Evolutionary conservation across 208 protist species (phyloP), one percentile per base, ranked within the genome.

Genomic region (Phytomonas francai): DNA sequence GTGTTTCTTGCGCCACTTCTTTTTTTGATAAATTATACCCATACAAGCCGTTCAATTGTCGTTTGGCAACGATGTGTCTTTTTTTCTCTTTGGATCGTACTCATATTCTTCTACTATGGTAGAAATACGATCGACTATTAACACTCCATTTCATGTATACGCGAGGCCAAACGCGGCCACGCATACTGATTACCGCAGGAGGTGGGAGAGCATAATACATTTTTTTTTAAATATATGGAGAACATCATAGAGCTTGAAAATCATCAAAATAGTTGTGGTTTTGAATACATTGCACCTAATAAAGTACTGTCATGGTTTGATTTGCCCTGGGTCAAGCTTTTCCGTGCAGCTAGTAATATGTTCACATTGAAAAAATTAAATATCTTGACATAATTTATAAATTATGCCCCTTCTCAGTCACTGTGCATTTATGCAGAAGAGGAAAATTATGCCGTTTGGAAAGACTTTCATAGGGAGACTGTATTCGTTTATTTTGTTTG

Each of bases 31-130:
- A 96, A 96, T 63, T 94, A 73, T 22, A 96, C 76, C 89, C 91
- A 96, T 16, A 87, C 88, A 42, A 96, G 68, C 65, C 94, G 91
- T 4, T 78, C 80, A 57, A 94, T 81, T 22, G 88, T 88, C 59
- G 90, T 83, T 62, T 93, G 76, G 66, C 87, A 93, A 62, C 94
- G 91, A 63, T 96, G 91, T 0, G 81, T 88, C 62, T 89, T 93
- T 16, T 93, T 87, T 32, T 85, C 78, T n/a, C 58, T 96, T 96
- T 34, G 94, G 65, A 63, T 96, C 91, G 64, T 96, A 96, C 54
- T 96, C 91, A 61, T 93, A 96, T 69, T 96, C 91, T 54, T 96
- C 91, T 67, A 96, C 93, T 76, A 90, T 87, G 51, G 79, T 91
- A 56, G 84, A 92, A 71, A 94, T 92, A 6, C 84, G 77, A 65